These are phyloP conservation scores for Cinchona pubescens DNA, from an alignment of 257 asterid species.

Conservation along the genomic window DNA sequence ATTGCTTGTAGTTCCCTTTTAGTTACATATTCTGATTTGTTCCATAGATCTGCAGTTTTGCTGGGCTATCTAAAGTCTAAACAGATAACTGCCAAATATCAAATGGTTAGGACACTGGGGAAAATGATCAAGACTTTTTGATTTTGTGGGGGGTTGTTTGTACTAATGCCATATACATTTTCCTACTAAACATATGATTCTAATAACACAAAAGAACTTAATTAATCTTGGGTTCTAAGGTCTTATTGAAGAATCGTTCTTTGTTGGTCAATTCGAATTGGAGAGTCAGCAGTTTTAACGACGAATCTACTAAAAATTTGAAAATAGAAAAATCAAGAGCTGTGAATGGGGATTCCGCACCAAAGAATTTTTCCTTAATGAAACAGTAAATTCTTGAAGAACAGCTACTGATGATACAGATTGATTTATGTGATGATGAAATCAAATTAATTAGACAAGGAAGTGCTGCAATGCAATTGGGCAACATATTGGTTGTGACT, in stretches of 20 bases:
- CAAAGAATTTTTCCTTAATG: too few species aligned
- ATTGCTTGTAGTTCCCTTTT: not conserved
- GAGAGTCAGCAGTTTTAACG: too few species aligned
- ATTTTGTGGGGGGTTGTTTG: not conserved
- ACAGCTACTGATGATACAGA: not conserved
- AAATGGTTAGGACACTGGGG: not conserved
- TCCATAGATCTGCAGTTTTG: not conserved
- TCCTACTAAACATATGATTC: not conserved
- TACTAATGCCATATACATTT: not conserved
- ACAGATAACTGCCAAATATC: conserved; percentile 1
- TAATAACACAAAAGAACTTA: not conserved
- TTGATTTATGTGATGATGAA: not conserved
- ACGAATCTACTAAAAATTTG: too few species aligned
- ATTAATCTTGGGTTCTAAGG: not conserved
- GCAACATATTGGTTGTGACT: conserved; percentile 61
- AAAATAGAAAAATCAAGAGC: too few species aligned
- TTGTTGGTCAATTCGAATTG: too few species aligned
- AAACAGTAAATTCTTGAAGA: conserved; percentile 7
- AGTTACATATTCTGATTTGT: not conserved
- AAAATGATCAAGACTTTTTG: not conserved
- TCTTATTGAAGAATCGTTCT: too few species aligned
- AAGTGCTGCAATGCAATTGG: conserved; percentile 31
- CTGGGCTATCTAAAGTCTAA: not conserved
- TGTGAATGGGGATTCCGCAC: too few species aligned
- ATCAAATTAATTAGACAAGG: not conserved